Percentiles rank a stretch among this genome's conserved stretches.
Conservation (phyloP, 2,329 filamentous ascomycete genomes). For the Xylariaceae sp. region DNA sequence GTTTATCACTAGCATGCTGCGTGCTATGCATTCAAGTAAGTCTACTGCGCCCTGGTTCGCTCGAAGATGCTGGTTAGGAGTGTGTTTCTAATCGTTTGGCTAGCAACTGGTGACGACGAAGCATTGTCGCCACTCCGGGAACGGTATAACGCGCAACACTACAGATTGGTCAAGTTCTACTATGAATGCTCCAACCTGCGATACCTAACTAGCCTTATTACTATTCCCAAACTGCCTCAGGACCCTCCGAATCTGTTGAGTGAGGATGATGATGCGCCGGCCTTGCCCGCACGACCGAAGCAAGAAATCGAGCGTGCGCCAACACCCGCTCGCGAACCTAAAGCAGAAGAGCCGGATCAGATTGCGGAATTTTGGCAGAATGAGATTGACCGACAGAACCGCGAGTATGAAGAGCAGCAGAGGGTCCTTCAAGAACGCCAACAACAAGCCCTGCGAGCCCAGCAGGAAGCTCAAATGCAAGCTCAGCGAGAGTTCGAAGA, state of each 20-base stretch:
- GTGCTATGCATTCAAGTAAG: conserved; percentile 93
- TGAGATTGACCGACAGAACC: conserved; percentile 83
- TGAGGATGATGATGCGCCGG: conserved; percentile 78
- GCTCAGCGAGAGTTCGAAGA: conserved; percentile 95
- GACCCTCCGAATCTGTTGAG: conserved; percentile 84
- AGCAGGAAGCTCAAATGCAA: conserved; percentile 76
- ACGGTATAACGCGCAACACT: conserved; percentile 92
- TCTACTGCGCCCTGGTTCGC: conserved; percentile 14
- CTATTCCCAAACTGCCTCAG: conserved; percentile 89
- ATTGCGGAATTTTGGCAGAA: conserved; percentile 98
- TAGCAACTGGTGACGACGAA: conserved; percentile 84
- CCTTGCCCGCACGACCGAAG: conserved; percentile 74
- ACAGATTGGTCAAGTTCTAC: conserved; percentile 95
- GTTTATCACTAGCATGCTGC: conserved; percentile 98
- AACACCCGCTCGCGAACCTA: conserved; percentile 61
- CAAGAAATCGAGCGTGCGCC: conserved; percentile 64
- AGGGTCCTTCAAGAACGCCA: conserved; percentile 80
- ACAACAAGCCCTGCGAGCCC: conserved; percentile 70
- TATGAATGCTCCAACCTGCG: conserved; percentile 98
- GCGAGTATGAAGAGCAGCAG: conserved; percentile 94
- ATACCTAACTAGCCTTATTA: conserved; percentile 93
- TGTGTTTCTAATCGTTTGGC: conserved; percentile 32
- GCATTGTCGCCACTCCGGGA: conserved; percentile 81
- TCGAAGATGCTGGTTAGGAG: neutral
- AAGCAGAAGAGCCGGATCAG: conserved; percentile 78